Percentiles rank a stretch among this genome's conserved stretches.
Conservation (phyloP, 805 yeast genomes). For the Ogataea salicorniae region DNA sequence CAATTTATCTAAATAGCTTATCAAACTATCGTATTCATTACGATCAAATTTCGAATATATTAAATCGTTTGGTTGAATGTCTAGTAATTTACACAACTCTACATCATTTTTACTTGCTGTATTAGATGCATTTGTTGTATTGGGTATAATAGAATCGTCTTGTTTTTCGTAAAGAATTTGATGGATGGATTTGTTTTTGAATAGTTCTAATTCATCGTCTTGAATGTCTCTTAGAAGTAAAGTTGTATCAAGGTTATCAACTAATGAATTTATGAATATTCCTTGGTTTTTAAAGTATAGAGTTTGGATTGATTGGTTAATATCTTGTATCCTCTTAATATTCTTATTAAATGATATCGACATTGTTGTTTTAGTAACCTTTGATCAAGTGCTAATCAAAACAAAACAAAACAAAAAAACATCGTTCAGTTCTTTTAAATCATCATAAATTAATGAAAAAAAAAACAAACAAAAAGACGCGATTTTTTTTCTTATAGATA, state of each 20-base stretch:
- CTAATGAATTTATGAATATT: slow-evolving; percentile 20
- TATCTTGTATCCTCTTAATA: slow-evolving; percentile 11
- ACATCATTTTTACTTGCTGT: background rate
- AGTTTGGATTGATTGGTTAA: slow-evolving; percentile 18
- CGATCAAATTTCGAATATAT: background rate
- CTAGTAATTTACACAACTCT: slow-evolving; percentile 1
- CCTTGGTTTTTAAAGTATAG: slow-evolving; percentile 18
- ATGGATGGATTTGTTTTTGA: slow-evolving; percentile 14
- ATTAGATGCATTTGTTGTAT: background rate
- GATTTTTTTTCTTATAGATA: too few species aligned
- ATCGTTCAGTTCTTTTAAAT: background rate
- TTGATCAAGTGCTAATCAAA: too few species aligned
- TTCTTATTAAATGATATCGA: slow-evolving; percentile 12
- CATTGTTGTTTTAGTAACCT: background rate
- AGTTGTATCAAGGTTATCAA: slow-evolving; percentile 17
- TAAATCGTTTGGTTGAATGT: background rate
- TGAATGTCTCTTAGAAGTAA: slow-evolving; percentile 21
- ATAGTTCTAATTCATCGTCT: slow-evolving; percentile 15
- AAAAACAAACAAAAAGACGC: background rate
- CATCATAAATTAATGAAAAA: background rate
- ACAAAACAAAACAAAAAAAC: background rate
- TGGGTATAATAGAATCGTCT: slow-evolving; percentile 2
- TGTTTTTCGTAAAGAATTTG: slow-evolving; percentile 20
- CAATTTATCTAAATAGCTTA: background rate
- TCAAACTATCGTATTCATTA: background rate